Conservation (phyloP, 2,329 filamentous ascomycete genomes). For the Colletotrichum phormii region DNA sequence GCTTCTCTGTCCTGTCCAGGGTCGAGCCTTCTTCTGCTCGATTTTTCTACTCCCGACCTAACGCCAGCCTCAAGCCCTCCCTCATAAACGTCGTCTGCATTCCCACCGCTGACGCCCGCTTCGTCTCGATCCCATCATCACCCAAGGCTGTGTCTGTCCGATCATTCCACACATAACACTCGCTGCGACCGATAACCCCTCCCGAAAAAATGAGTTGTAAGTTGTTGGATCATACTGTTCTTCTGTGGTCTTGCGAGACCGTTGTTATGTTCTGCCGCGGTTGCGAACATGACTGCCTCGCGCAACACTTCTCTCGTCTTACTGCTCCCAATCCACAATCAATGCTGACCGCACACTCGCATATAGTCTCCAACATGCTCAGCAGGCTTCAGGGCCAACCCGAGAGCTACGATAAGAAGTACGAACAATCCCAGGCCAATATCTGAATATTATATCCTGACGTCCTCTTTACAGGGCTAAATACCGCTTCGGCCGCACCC, state of each 20-base stretch:
- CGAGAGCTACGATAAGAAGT: constrained; percentile 99
- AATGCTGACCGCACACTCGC: constrained; percentile 41
- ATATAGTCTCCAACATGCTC: constrained; percentile 85
- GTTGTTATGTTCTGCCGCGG: neutral
- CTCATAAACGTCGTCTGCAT: constrained; percentile 22
- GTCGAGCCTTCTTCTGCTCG: constrained; percentile 30
- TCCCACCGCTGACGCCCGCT: constrained; percentile 28
- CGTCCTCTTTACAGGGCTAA: constrained; percentile 69
- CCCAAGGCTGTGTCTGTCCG: neutral
- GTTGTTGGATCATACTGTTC: constrained; percentile 36
- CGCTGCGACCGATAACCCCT: neutral
- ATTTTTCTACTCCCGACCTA: constrained; percentile 19
- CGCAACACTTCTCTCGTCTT: neutral
- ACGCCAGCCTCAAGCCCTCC: constrained; percentile 20
- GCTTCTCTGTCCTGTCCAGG: constrained; percentile 28
- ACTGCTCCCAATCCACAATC: neutral
- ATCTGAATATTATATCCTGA: constrained; percentile 33
- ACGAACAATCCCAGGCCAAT: constrained; percentile 46
- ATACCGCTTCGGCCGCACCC: constrained; percentile 92
- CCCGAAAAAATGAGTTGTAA: constrained; percentile 54
- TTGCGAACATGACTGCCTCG: neutral
- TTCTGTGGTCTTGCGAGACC: neutral
- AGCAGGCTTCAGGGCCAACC: constrained; percentile 97
- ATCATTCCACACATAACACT: neutral
- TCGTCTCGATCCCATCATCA: constrained; percentile 20